These are phyloP conservation scores for Botryotinia convoluta DNA, from an alignment of 2,329 filamentous ascomycete genomes.

Conservation along the genomic window DNA sequence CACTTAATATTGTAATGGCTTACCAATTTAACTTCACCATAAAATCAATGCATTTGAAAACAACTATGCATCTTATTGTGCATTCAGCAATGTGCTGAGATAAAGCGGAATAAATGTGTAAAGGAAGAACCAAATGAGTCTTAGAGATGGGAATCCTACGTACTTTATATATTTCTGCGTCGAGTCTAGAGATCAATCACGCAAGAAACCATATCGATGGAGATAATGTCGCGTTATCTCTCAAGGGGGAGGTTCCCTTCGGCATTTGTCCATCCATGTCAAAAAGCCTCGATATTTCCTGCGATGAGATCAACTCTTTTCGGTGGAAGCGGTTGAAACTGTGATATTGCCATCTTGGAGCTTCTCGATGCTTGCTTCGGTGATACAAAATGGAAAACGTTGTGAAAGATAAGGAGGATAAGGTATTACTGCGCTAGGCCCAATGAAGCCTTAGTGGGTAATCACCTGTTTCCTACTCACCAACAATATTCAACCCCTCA, in stretches of 20 bases:
- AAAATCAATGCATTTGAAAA: background rate
- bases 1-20: background rate
- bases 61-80: background rate
- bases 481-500: background rate
- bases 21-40: background rate
- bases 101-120: background rate
- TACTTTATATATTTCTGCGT: background rate
- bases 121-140: background rate
- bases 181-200: background rate
- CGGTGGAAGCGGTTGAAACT: background rate
- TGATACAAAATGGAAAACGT: background rate
- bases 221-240: background rate
- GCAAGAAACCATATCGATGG: background rate
- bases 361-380: background rate
- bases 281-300: background rate
- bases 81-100: background rate
- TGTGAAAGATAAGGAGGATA: background rate
- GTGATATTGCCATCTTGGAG: background rate
- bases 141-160: background rate
- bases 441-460: background rate
- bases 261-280: background rate
- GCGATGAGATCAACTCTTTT: background rate
- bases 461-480: background rate
- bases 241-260: background rate
- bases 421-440: background rate